Base-by-base conservation (phyloP, 2,329 filamentous ascomycete species). In the Penicillium thymicola region DNA sequence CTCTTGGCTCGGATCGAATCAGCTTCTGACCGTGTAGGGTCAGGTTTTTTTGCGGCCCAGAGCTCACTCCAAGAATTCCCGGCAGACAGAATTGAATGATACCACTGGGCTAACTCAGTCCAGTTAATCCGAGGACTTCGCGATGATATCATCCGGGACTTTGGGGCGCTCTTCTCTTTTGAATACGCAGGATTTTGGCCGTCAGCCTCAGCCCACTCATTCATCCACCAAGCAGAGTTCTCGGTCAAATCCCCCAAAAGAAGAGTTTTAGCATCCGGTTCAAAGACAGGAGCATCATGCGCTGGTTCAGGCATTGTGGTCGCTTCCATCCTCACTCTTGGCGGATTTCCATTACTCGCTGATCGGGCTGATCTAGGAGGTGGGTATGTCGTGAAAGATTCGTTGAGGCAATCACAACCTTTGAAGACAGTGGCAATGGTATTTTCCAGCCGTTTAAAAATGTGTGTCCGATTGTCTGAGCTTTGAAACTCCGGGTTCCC, bases 191-290 rank as follows among this genome's bases (percentile, higher is more conserved):
- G 67, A 47, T 65, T 63, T 11, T 66, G 63, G 16, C 68, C 67
- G 53, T 70, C 64, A 63, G 69, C 64, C 69, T 74, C 59, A 63
- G 67, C 65, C 66, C 82, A 78, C 47, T 81, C 81, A 2, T 87
- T 89, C 45, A 87, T 86, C 89, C 89, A 93, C 90, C 89, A 93
- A 8, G 83, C 84, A 2, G 89, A 89, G 67, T 94, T 94, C 69
- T 94, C 90, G 1, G 87, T 88, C 62, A 92, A 81, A 65, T 92
- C 85, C 2, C 89, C 89, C 2, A 92, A 72, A 7, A 92, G 77
- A 21, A 93, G 76, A 5, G 89, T 82, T 67, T 92, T 94, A 1
- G 88, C 84, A 69, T 94, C 90, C 21, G 92, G 74, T 48, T 89
- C 86, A 36, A 81, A 81, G 4, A 85, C 72, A 27, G 76, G 75